Base-by-base conservation (phyloP, 306 rosid species). In the Rubus idaeus region DNA sequence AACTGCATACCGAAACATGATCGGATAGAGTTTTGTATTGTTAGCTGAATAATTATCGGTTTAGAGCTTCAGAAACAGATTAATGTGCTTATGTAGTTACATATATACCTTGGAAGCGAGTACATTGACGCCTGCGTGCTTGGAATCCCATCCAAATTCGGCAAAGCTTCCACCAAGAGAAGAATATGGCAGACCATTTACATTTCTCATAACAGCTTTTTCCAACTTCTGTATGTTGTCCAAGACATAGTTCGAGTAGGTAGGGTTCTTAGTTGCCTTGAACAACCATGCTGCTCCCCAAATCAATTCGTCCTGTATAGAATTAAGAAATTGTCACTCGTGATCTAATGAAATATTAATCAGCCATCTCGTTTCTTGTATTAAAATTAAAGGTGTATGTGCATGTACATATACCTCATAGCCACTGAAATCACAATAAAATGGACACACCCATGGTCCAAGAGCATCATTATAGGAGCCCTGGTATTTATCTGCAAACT, bases 221-320 rank as follows among this genome's bases (percentile, higher is more conserved):
- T 73, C 60, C 78, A 79, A 49, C 26, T 56, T 14, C 18, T 68
- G 30, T 20, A 46, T 58, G 21, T 73, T 80, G 40, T 58, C 37
- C 16, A 35, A 13, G 6, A 80, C 71, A 46, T 79, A 79, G n/a
- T 56, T 67, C 79, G 75, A 73, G 68, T 55, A 57, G 44, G 5
- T 18, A 7, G 42, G n/a, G 6, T 39, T 41, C 37, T 74, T 74
- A 12, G 75, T 73, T 57, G 79, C 79, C 75, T 74, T 74, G 50
- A 55, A 80, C 75, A 80, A 68, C 83, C 83, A 80, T 3, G 70
- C 75, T 45, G 83, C 83, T 74, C 79, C 79, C 79, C 79, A 74
- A 8, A 79, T 35, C 75, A 79, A 68, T 56, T 79, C 83, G 39
- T 79, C 83, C 83, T 79, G 16, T 18, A 20, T 8, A 40, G 2